Evolutionary conservation across 1,284 basidiomycete genomes (phyloP).

Genomic region (Agaricales sp.): DNA sequence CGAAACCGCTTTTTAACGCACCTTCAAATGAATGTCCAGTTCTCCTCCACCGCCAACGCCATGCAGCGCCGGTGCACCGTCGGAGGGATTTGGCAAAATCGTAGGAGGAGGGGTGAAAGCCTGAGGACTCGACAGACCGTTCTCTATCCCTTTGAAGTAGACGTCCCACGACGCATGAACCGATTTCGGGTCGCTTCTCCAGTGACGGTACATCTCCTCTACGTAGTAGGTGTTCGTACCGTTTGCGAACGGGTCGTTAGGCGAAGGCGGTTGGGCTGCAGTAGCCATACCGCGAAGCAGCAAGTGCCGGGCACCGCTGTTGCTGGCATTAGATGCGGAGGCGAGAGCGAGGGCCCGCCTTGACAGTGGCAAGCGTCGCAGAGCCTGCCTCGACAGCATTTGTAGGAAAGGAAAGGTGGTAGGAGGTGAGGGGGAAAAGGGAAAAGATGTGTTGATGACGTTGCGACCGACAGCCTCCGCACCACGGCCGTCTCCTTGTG

Average conservation of each 20-base stretch:
- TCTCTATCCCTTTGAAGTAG: slow-evolving; percentile 92
- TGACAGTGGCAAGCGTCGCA: neutral
- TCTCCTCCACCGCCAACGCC: slow-evolving; percentile 55
- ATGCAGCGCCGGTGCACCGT: slow-evolving; percentile 77
- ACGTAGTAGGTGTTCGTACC: slow-evolving; percentile 93
- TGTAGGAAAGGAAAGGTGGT: neutral
- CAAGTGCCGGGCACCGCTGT: neutral
- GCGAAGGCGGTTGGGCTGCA: slow-evolving; percentile 42
- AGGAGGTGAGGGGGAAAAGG: neutral
- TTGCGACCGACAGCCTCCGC: neutral
- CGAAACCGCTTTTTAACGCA: slow-evolving; percentile 20
- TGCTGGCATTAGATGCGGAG: neutral
- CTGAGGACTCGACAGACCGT: slow-evolving; percentile 73
- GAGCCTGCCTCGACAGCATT: neutral
- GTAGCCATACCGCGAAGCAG: slow-evolving; percentile 35
- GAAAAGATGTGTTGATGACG: neutral
- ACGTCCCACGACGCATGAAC: slow-evolving; percentile 94
- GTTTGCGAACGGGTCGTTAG: slow-evolving; percentile 78
- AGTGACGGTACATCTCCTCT: slow-evolving; percentile 91
- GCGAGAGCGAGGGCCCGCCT: neutral
- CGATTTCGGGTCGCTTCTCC: slow-evolving; percentile 83
- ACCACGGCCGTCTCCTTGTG: neutral
- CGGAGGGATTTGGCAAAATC: slow-evolving; percentile 58
- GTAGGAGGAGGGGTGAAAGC: slow-evolving; percentile 83
- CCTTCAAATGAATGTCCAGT: slow-evolving; percentile 93